Base-by-base conservation (phyloP, 768 basidiomycete genomes). In the Nevesoporus exiguus region DNA sequence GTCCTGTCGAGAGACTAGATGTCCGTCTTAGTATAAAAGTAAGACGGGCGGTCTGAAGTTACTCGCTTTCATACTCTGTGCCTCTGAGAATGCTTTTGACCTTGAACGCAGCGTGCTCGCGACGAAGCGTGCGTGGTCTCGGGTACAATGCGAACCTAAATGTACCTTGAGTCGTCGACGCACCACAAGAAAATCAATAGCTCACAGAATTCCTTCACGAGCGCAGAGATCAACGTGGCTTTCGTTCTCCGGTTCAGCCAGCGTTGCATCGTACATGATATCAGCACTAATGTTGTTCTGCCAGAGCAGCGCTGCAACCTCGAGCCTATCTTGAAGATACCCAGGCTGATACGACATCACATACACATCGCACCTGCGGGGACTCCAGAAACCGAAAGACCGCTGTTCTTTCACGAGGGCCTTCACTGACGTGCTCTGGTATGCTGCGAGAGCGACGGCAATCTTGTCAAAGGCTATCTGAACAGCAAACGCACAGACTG, bases 371-470 rank as follows among this genome's bases (percentile, higher is more conserved):
- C 92, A 93, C 36, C 90, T 77, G 15, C 90, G 79, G n/a, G 91
- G 91, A 68, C 88, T 89, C 90, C 89, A 93, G 64, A 83, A 89
- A 0, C 92, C 91, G 56, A 91, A 93, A 0, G 92, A 91, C 11
- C 83, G 81, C 55, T 85, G 82, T 62, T 91, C 88, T 66, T 87
- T 91, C 49, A 90, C 74, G 6, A 90, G 75, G 3, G 79, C 78
- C 65, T 83, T 84, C 34, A 90, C 79, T 1, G 85, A 84, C 1
- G 72, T 67, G 9, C 80, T 79, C 63, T 93, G 90, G 64, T 81
- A 88, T 2, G 82, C 74, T 0, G 87, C 89, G 2, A 93, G 74
- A 11, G 82, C 78, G 1, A 77, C 72, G 0, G 86, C 82, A 55
- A 93, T 88, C 73, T 86, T 88, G 66, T 93, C 88, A 5, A 93